Evolutionary conservation across 2,329 filamentous ascomycete genomes (phyloP).

Genomic region (Ophiocordyceps camponoti-rufipedis): DNA sequence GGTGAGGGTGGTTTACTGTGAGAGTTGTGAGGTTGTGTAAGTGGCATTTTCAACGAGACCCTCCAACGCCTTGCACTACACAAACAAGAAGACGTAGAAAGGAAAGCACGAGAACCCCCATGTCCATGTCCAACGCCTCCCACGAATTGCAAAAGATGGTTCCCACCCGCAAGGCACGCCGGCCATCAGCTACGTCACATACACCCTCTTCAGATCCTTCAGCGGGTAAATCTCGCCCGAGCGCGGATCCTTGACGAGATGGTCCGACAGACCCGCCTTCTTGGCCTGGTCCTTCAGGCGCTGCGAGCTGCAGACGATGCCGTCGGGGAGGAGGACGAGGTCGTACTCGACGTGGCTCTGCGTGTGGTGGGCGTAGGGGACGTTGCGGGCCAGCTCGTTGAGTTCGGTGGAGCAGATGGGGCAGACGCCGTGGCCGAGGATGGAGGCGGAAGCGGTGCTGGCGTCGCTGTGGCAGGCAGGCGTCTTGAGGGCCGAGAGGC

Average conservation of each 20-base stretch:
- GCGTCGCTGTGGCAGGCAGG: constrained; percentile 63
- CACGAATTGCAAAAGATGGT: too few relatives aligned
- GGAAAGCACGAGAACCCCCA: too few relatives aligned
- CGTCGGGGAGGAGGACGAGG: constrained; percentile 72
- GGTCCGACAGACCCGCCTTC: constrained; percentile 53
- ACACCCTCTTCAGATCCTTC: constrained; percentile 65
- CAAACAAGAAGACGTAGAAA: too few relatives aligned
- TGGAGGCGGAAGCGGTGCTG: constrained; percentile 20
- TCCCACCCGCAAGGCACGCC: too few relatives aligned
- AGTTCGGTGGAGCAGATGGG: constrained; percentile 93
- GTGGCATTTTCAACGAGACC: too few relatives aligned
- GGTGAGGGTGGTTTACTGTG: too few relatives aligned
- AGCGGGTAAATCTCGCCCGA: constrained; percentile 50
- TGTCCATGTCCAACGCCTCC: too few relatives aligned
- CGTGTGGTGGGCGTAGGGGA: constrained; percentile 89
- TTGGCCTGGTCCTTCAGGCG: constrained; percentile 58
- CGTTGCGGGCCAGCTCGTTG: constrained; percentile 71
- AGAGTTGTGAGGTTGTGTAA: too few relatives aligned
- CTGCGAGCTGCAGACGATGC: constrained; percentile 64
- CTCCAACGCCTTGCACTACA: too few relatives aligned
- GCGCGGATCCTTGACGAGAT: constrained; percentile 58
- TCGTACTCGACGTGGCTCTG: constrained; percentile 87
- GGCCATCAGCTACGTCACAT: too few relatives aligned
- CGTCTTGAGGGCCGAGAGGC: constrained; percentile 87
- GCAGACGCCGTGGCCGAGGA: constrained; percentile 58